Percentiles rank a stretch among this genome's conserved stretches.
These are phyloP conservation scores for Tuber umbilicatum DNA, from an alignment of 495 filamentous ascomycete species.

Conservation along the genomic window DNA sequence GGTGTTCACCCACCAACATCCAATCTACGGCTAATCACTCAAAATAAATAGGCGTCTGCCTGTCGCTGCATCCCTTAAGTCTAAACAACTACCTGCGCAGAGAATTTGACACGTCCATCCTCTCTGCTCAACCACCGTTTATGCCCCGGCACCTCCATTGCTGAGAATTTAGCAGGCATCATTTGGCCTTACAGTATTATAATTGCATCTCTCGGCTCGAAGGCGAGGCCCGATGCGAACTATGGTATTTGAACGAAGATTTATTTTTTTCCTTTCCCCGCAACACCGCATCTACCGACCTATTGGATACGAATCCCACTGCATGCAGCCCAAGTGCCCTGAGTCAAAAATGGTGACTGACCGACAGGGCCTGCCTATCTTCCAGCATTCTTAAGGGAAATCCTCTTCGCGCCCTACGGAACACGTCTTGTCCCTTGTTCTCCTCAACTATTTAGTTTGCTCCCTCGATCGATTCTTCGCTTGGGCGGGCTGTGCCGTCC, in stretches of 20 bases:
- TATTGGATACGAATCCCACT: neutral
- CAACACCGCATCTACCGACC: neutral
- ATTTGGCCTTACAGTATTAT: neutral
- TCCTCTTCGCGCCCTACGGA: neutral
- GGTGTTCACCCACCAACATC: neutral
- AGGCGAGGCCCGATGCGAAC: neutral
- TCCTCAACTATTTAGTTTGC: neutral
- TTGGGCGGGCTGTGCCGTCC: neutral
- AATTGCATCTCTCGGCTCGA: neutral
- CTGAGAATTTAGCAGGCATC: neutral
- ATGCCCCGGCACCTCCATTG: neutral
- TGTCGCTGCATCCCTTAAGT: neutral
- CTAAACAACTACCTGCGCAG: neutral
- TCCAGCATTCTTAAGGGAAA: neutral
- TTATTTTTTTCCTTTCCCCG: neutral
- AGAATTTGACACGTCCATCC: neutral
- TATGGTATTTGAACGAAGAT: neutral
- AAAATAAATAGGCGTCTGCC: neutral
- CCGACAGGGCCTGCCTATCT: neutral
- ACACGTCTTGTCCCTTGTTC: neutral
- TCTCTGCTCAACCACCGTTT: neutral
- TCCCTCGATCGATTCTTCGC: neutral
- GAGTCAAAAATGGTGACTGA: neutral
- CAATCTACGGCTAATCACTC: slow-evolving; percentile 6
- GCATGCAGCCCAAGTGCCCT: neutral